Percentiles rank a stretch among this genome's conserved stretches.
Evolutionary conservation across 2,329 filamentous ascomycete genomes (phyloP).

Genomic region (Pyrenophora seminiperda): DNA sequence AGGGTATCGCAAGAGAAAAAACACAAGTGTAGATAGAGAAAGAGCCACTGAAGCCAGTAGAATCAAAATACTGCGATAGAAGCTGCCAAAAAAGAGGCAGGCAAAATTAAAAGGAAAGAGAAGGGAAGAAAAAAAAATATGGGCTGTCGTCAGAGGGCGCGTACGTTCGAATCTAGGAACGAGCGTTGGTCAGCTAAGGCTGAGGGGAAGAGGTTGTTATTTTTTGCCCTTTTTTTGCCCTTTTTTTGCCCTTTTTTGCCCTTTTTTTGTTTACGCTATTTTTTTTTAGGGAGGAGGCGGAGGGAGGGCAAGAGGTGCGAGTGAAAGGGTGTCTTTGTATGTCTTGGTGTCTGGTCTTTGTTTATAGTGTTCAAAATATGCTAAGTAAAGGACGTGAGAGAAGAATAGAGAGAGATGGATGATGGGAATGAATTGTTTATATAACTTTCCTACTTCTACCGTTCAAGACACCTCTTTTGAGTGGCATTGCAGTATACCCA

Average conservation of each 20-base stretch:
- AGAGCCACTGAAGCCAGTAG: too few species aligned
- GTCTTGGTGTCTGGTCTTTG: too few species aligned
- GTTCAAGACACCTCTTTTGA: slow-evolving; percentile 6
- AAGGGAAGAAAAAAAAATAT: not conserved
- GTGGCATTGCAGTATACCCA: slow-evolving; percentile 12
- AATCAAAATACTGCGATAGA: too few species aligned
- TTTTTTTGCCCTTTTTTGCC: too few species aligned
- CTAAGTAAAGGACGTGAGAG: too few species aligned
- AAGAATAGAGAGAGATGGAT: not conserved
- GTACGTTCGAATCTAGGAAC: slow-evolving; percentile 2
- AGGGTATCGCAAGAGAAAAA: not conserved
- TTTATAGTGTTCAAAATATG: too few species aligned
- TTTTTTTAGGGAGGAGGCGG: not conserved
- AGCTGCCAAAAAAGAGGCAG: not conserved
- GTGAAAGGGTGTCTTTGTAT: not conserved
- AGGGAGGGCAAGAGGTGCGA: not conserved
- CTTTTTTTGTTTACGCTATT: too few species aligned
- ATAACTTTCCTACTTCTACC: slow-evolving; percentile 11
- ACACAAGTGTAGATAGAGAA: not conserved
- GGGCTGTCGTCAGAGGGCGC: slow-evolving; percentile 6
- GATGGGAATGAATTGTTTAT: not conserved
- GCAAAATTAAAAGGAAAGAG: not conserved
- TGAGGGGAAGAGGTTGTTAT: not conserved
- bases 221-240: not conserved
- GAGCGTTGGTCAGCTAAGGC: slow-evolving; percentile 6